Evolutionary conservation across 148 eudicot species (phyloP).

Genomic region (Chenopodium berlandieri): DNA sequence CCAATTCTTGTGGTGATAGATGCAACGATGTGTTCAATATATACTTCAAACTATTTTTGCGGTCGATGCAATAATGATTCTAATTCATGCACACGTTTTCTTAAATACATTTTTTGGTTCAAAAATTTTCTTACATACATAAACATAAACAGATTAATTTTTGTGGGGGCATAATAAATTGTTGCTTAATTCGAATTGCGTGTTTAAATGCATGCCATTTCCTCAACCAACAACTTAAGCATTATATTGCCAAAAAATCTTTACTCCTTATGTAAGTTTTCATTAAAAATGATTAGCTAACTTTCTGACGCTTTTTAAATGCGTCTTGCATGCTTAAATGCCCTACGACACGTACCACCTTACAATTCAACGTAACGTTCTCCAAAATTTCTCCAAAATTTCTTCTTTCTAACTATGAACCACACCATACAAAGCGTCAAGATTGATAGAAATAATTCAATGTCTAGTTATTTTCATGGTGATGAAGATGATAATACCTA

Average conservation of each 20-base stretch:
- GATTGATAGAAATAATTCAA: neutral
- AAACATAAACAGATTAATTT: neutral
- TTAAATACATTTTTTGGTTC: too few species aligned
- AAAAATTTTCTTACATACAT: neutral
- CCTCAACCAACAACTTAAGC: neutral
- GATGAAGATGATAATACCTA: constrained; percentile 11
- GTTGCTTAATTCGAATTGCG: neutral
- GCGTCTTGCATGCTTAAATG: neutral
- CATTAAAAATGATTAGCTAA: neutral
- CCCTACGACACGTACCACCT: neutral
- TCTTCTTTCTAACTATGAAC: neutral
- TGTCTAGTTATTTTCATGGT: constrained; percentile 9
- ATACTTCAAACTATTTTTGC: neutral
- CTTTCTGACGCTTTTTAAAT: neutral
- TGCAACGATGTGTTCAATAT: neutral
- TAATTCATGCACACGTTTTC: neutral
- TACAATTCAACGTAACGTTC: neutral
- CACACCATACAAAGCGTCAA: neutral
- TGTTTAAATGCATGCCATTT: neutral
- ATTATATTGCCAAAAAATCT: neutral
- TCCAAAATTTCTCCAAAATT: neutral
- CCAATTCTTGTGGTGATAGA: neutral
- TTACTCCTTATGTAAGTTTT: neutral
- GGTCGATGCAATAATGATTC: neutral
- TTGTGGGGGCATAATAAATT: neutral